Conservation (phyloP, 106 monocot species). For the Allium cepa region DNA sequence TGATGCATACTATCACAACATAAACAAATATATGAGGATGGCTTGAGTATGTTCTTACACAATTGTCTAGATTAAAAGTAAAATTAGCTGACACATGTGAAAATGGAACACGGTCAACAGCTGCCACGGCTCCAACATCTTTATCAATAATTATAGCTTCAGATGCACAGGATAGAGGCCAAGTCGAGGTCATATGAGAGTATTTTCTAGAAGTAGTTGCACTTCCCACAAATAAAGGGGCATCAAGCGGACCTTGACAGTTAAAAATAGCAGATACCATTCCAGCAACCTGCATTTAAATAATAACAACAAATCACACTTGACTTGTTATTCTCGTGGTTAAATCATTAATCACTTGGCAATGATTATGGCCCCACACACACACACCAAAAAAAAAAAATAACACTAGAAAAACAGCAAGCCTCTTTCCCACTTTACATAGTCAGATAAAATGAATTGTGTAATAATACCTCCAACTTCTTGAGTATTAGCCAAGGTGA, state of each 20-base stretch:
- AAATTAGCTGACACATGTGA: constrained; percentile 97
- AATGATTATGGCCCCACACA: not conserved
- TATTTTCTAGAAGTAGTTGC: constrained; percentile 83
- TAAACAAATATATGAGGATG: too few species aligned
- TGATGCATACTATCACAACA: not conserved
- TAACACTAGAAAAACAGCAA: not conserved
- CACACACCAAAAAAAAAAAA: not conserved
- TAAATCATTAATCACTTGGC: not conserved
- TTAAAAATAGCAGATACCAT: constrained; percentile 91
- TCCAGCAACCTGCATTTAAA: constrained; percentile 74
- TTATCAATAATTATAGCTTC: constrained; percentile 79
- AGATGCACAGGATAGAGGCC: constrained; percentile 59
- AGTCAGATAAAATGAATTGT: not conserved
- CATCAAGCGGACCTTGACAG: constrained; percentile 96
- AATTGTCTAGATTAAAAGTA: constrained; percentile 91
- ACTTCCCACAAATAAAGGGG: constrained; percentile 95
- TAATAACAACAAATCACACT: constrained; percentile 2
- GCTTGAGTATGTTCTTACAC: constrained; percentile 36
- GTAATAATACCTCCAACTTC: not conserved
- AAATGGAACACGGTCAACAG: constrained; percentile 90
- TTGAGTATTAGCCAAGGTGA: too few species aligned
- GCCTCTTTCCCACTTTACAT: too few species aligned
- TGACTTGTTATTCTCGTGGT: not conserved
- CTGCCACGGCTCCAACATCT: constrained; percentile 97
- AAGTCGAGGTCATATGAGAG: constrained; percentile 34